Percentiles rank a stretch among this genome's conserved stretches.
Evolutionary conservation across 2,329 filamentous ascomycete genomes (phyloP).

Genomic region (Helotiales sp.): DNA sequence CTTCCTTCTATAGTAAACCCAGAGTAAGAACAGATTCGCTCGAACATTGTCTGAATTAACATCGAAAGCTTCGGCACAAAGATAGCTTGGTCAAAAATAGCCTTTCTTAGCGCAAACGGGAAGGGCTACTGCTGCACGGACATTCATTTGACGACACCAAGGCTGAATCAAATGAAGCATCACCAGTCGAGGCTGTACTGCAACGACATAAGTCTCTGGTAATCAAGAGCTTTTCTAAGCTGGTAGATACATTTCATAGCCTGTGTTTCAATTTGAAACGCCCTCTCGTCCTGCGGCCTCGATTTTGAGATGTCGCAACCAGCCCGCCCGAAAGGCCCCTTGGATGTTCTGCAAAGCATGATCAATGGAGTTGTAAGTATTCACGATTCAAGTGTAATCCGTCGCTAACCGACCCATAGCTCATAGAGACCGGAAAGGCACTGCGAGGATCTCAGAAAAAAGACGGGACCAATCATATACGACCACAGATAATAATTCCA

Average conservation of each 20-base stretch:
- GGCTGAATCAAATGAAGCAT: not conserved
- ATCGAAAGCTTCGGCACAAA: not conserved
- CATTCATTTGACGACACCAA: not conserved
- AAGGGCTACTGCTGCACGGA: not conserved
- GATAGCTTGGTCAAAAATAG: not conserved
- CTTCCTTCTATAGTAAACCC: no score
- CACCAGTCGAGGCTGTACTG: not conserved
- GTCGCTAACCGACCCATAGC: constrained; percentile 38
- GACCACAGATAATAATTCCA: constrained; percentile 29
- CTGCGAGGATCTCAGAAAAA: constrained; percentile 50
- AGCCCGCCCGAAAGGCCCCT: constrained; percentile 26
- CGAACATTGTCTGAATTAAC: no score
- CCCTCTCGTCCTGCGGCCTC: not conserved
- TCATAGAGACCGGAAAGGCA: constrained; percentile 60
- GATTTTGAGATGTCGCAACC: constrained; percentile 21
- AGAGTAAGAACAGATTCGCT: no score
- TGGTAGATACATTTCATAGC: not conserved
- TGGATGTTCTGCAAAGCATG: constrained; percentile 48
- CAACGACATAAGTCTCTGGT: not conserved
- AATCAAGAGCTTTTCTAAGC: not conserved
- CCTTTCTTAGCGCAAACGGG: not conserved
- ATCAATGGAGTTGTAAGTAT: constrained; percentile 56
- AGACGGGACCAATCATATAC: constrained; percentile 41
- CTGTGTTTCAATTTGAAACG: not conserved
- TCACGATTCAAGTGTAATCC: not conserved